Percentiles rank a stretch among this genome's conserved stretches.
phyloP scores from a whole-genome alignment of 331 rosid genomes.

The Cucumis variabilis region DNA sequence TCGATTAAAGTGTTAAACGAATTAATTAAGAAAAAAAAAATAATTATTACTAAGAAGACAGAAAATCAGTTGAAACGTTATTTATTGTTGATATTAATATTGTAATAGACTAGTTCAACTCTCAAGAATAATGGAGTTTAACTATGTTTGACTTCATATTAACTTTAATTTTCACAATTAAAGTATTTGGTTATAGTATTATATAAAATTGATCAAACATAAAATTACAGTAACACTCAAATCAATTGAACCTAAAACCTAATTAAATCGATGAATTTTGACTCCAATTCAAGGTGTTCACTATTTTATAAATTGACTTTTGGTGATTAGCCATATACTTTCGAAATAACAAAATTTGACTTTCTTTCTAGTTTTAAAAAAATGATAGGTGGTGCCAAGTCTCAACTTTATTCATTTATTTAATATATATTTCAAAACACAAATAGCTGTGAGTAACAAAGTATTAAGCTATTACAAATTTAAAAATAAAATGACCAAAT shows the following conservation, averaged over 20 bases:
- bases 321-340: background rate
- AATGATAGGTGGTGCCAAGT: accelerated
- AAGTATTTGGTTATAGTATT: background rate
- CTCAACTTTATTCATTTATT: background rate
- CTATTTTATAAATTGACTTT: conserved; percentile 10
- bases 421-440: background rate
- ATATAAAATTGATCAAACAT: background rate
- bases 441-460: too few species aligned
- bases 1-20: background rate
- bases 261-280: background rate
- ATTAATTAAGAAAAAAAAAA: background rate
- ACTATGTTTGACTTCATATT: background rate
- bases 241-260: background rate
- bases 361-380: too few species aligned
- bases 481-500: too few species aligned
- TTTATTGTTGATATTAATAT: background rate
- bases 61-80: background rate
- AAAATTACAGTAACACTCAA: background rate
- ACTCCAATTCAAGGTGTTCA: background rate
- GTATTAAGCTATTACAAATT: too few species aligned
- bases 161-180: background rate
- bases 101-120: background rate
- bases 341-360: background rate
- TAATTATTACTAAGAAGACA: background rate
- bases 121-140: background rate